phyloP scores from a whole-genome alignment of 257 asterid species.

The Forsythia viridissima region DNA sequence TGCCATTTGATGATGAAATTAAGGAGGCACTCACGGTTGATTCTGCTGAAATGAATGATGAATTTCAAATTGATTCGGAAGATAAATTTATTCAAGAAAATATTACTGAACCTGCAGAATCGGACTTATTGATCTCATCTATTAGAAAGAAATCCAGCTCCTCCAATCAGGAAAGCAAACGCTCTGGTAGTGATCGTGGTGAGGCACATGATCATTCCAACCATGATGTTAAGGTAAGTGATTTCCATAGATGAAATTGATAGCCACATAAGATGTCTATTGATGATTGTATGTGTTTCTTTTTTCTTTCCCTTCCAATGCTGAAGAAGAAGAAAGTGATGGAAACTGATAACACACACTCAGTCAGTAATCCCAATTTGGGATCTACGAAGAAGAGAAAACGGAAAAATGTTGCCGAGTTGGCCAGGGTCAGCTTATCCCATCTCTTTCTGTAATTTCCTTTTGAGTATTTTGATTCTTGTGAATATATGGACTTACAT shows the following conservation, averaged over 20 bases:
- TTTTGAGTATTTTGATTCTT: conserved; percentile 6
- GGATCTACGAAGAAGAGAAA: conserved; percentile 62
- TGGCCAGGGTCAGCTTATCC: conserved; percentile 65
- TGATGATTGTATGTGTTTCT: conserved; percentile 16
- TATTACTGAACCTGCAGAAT: conserved; percentile 51
- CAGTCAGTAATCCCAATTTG: conserved; percentile 44
- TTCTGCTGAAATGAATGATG: conserved; percentile 52
- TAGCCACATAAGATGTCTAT: conserved; percentile 1
- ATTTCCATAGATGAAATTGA: conserved; percentile 22
- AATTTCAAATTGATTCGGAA: conserved; percentile 53
- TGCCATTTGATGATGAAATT: conserved; percentile 24
- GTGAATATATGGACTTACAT: conserved; percentile 13
- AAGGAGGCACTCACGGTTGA: conserved; percentile 34
- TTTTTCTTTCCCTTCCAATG: conserved; percentile 23
- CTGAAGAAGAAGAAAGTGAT: conserved; percentile 59
- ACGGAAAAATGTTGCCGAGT: conserved; percentile 44
- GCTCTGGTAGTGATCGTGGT: conserved; percentile 40
- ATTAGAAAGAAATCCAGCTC: conserved; percentile 44
- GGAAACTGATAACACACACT: conserved; percentile 38
- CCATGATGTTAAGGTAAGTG: conserved; percentile 60
- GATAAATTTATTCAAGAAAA: conserved; percentile 43
- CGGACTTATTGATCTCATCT: conserved; percentile 49
- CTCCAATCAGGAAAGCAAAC: conserved; percentile 61
- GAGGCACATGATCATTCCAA: conserved; percentile 38
- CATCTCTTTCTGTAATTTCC: conserved; percentile 11